These are phyloP conservation scores for Leccinellum luteum DNA, from an alignment of 768 basidiomycete species.

Conservation along the genomic window DNA sequence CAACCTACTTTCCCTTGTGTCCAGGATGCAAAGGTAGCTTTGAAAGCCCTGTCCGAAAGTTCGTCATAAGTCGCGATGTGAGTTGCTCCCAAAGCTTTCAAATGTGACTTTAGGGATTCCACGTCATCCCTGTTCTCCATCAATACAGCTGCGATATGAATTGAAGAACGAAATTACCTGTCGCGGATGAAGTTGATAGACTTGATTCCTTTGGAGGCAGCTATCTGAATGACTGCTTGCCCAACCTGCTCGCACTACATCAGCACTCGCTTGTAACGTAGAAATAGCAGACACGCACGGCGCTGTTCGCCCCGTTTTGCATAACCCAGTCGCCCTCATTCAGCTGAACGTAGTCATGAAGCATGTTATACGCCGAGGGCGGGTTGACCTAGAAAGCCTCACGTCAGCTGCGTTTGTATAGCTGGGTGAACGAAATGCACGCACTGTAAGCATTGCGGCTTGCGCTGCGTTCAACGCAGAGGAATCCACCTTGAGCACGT, in stretches of 20 bases:
- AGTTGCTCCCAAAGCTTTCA: slow-evolving; percentile 66
- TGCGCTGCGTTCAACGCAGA: slow-evolving; percentile 52
- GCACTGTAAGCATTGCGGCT: slow-evolving; percentile 74
- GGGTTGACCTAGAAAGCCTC: slow-evolving; percentile 62
- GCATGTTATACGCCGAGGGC: slow-evolving; percentile 80
- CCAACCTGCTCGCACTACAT: slow-evolving; percentile 55
- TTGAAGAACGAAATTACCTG: slow-evolving; percentile 40
- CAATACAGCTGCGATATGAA: neutral
- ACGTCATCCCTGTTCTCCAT: slow-evolving; percentile 47
- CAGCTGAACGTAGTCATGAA: slow-evolving; percentile 64
- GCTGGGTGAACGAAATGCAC: slow-evolving; percentile 14
- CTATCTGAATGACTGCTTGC: slow-evolving; percentile 84
- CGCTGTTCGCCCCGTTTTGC: slow-evolving; percentile 86
- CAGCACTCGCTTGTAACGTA: neutral
- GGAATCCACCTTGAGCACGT: slow-evolving; percentile 60
- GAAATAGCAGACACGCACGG: slow-evolving; percentile 44
- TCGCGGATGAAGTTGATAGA: slow-evolving; percentile 82
- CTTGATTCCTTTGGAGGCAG: slow-evolving; percentile 63
- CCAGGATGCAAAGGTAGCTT: slow-evolving; percentile 57
- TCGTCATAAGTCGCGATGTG: slow-evolving; percentile 80
- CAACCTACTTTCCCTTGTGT: slow-evolving; percentile 54
- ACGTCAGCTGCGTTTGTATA: neutral
- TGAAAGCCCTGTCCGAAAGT: slow-evolving; percentile 54
- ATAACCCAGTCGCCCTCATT: slow-evolving; percentile 74
- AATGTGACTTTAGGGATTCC: slow-evolving; percentile 44